A percentile compares a stretch with the other conserved stretches of the same genome.
Conservation (phyloP, 2,329 filamentous ascomycete genomes). For the Aspergillus nomiae region DNA sequence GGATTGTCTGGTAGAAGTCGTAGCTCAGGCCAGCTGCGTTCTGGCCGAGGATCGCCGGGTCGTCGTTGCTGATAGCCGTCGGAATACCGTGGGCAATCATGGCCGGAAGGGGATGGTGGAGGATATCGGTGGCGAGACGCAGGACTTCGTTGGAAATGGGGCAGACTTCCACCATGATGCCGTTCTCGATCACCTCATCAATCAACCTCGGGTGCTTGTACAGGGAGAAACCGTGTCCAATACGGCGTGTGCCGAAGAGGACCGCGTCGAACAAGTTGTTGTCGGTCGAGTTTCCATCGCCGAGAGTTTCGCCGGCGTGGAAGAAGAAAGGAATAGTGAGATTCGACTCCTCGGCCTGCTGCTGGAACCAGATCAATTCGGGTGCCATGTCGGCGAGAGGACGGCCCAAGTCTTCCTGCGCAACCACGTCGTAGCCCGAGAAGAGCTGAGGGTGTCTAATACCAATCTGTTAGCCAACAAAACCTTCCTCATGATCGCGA, state of each 20-base stretch:
- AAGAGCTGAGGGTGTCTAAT: constrained; percentile 66
- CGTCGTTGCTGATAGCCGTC: constrained; percentile 83
- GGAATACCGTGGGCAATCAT: constrained; percentile 79
- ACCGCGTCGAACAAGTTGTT: constrained; percentile 85
- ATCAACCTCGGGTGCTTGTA: constrained; percentile 87
- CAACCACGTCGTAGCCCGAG: constrained; percentile 84
- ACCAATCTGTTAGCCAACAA: not conserved
- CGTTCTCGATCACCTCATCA: constrained; percentile 81
- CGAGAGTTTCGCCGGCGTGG: constrained; percentile 88
- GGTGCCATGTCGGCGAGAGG: constrained; percentile 74
- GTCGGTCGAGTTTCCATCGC: constrained; percentile 74
- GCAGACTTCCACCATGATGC: constrained; percentile 82
- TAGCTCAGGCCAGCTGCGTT: constrained; percentile 79
- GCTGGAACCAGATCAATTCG: constrained; percentile 87
- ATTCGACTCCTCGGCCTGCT: constrained; percentile 71
- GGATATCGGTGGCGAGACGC: constrained; percentile 72
- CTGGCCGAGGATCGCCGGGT: constrained; percentile 84
- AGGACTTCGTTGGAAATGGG: constrained; percentile 89
- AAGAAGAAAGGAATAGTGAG: constrained; percentile 90
- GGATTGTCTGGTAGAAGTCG: constrained; percentile 89
- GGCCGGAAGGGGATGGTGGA: constrained; percentile 77
- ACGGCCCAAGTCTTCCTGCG: constrained; percentile 78
- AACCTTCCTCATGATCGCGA: not conserved
- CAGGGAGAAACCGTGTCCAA: constrained; percentile 83
- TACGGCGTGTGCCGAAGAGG: constrained; percentile 77